Percentiles rank a stretch among this genome's conserved stretches.
Evolutionary conservation across 129 eudicot species (phyloP).

Genomic region (Cynara cardunculus): DNA sequence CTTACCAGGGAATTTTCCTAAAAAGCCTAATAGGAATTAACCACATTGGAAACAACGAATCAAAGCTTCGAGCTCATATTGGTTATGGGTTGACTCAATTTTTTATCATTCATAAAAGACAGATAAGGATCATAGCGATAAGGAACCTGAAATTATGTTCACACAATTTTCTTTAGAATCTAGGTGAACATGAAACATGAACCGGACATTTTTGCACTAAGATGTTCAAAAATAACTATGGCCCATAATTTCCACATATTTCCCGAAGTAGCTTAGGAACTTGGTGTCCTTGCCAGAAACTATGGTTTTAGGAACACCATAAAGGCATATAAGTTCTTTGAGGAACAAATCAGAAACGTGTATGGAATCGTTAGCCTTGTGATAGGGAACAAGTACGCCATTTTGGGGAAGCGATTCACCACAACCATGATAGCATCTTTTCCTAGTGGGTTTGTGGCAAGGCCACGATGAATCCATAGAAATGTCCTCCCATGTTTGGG

Average conservation of each 20-base stretch:
- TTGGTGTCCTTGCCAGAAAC: background rate
- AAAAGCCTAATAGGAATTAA: too few relatives aligned
- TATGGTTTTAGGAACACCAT: background rate
- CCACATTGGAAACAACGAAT: too few relatives aligned
- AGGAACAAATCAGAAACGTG: background rate
- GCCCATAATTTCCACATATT: background rate
- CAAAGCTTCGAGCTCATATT: too few relatives aligned
- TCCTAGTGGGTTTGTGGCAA: background rate
- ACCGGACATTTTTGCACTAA: too few relatives aligned
- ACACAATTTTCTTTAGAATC: too few relatives aligned
- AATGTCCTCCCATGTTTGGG: conserved; percentile 8
- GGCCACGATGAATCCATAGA: background rate
- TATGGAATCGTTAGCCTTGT: background rate
- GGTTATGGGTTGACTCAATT: too few relatives aligned
- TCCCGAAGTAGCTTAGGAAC: background rate
- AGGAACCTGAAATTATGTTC: too few relatives aligned
- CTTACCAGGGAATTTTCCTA: too few relatives aligned
- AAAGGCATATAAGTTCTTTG: background rate
- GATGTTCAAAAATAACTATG: background rate
- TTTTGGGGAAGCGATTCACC: background rate
- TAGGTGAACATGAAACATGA: background rate
- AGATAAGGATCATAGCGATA: too few relatives aligned
- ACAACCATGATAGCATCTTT: background rate
- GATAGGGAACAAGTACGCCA: background rate
- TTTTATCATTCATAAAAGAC: too few relatives aligned